Evolutionary conservation across 2,329 filamentous ascomycete genomes (phyloP).

Genomic region (Chrysosporium keratinophilum): DNA sequence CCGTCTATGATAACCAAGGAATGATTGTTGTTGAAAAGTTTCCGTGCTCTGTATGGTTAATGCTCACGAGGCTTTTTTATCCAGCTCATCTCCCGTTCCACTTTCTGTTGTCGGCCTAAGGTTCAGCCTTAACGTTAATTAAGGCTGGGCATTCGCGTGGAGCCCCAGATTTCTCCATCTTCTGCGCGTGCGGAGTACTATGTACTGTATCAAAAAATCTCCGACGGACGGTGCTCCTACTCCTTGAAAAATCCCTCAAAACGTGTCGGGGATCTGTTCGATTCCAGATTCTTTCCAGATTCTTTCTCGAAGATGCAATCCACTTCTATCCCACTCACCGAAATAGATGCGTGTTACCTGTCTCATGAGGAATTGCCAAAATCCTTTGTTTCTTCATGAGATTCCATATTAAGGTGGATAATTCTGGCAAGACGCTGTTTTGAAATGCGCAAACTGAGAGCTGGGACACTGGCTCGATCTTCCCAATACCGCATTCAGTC

Average conservation of each 20-base stretch:
- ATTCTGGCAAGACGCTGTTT: too few species aligned
- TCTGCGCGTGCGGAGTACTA: background rate
- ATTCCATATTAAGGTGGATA: background rate
- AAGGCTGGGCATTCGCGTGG: background rate
- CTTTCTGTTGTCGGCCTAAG: background rate
- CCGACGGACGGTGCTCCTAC: too few species aligned
- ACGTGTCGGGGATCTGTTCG: too few species aligned
- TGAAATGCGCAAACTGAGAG: too few species aligned
- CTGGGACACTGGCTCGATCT: background rate
- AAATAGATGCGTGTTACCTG: background rate
- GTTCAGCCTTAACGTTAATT: constrained; percentile 2
- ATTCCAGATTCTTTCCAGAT: background rate
- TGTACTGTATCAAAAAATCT: background rate
- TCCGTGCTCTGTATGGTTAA: background rate
- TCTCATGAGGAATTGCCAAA: background rate
- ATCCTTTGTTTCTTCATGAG: background rate
- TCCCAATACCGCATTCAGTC: background rate
- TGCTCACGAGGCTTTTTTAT: background rate
- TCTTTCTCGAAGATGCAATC: background rate
- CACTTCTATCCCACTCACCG: background rate
- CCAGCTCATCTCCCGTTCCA: background rate
- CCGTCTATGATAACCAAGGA: background rate
- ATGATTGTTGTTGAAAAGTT: background rate
- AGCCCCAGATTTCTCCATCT: constrained; percentile 1
- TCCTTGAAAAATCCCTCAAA: too few species aligned